Base-by-base conservation (phyloP, 1,139 yeast species). In the Taphrina communis region DNA sequence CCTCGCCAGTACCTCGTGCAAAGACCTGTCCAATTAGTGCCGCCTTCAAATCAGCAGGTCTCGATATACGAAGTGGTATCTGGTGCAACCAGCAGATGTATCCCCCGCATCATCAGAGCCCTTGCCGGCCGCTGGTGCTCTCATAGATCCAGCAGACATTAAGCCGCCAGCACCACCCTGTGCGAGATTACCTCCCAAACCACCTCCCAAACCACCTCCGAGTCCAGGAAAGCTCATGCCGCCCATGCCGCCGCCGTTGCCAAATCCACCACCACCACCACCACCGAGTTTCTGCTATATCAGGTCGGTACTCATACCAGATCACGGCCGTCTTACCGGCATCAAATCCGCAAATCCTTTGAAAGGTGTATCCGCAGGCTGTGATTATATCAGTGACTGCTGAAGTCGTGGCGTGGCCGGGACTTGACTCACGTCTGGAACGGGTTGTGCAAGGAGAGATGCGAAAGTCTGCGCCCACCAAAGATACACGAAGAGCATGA, bases 1-100 rank as follows among this genome's bases (percentile, higher is more conserved):
- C 36, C n/a, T 58, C 62, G 19, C 53, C 53, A 6, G 62, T 58
- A 7, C 62, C 62, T 12, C 62, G 62, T 7, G 62, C 62, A 46
- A 44, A 44, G 25, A 58, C 42, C 60, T 56, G 35, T n/a, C 4
- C 53, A 17, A 2, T 50, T 25, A 50, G 53, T n/a, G 8, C 53
- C 8, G 36, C 12, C 9, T 50, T 11, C n/a, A 6, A 6, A 8
- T 6, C 5, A 7, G 35, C 31, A 21, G 36, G 5, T 9, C 2
- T 21, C 36, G 8, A 14, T 42, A 7, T 25, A 53, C 60, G 17
- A 56, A 21, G 21, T 56, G 60, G 39, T 39, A 56, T 12, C n/a
- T n/a, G 12, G 50, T 56, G 50, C 60, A 56, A 9, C 50, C 50
- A 41, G 42, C 58, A 19, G 56, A 31, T 6, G 35, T 25, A 21